Evolutionary conservation across 345 rosid species (phyloP).

Genomic region (Salix arbutifolia): DNA sequence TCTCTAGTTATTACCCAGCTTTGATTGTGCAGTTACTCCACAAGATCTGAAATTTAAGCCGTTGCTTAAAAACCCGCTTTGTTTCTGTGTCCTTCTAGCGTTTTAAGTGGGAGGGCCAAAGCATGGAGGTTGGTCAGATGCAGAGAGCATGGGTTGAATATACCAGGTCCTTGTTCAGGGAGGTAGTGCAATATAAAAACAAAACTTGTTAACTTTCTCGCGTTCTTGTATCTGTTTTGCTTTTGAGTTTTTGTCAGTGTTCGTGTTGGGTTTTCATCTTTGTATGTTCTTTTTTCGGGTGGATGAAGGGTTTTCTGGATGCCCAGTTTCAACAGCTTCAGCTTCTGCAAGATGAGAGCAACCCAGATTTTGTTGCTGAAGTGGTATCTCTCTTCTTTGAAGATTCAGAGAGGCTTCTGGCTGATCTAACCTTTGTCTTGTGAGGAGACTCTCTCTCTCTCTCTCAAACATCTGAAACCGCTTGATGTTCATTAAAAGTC

Average conservation of each 20-base stretch:
- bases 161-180: constrained; percentile 68
- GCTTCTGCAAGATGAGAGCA: constrained; percentile 92
- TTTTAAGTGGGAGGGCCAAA: neutral
- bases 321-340: constrained; percentile 80
- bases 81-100: neutral
- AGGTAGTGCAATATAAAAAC: constrained; percentile 38
- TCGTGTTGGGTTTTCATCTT: too few relatives aligned
- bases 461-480: neutral
- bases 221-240: neutral
- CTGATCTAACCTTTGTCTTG: constrained; percentile 73
- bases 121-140: constrained; percentile 79
- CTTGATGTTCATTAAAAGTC: neutral
- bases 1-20: neutral
- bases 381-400: constrained; percentile 88
- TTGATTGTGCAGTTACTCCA: constrained; percentile 16
- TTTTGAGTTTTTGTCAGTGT: neutral
- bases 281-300: neutral
- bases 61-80: neutral
- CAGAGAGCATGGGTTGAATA: constrained; percentile 71
- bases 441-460: constrained; percentile 28
- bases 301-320: constrained; percentile 75
- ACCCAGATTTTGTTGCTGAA: constrained; percentile 92
- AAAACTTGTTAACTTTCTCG: neutral
- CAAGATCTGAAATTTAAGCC: constrained; percentile 30
- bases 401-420: constrained; percentile 84